Evolutionary conservation across 106 monocot species (phyloP).

Genomic region (Acorus calamus): DNA sequence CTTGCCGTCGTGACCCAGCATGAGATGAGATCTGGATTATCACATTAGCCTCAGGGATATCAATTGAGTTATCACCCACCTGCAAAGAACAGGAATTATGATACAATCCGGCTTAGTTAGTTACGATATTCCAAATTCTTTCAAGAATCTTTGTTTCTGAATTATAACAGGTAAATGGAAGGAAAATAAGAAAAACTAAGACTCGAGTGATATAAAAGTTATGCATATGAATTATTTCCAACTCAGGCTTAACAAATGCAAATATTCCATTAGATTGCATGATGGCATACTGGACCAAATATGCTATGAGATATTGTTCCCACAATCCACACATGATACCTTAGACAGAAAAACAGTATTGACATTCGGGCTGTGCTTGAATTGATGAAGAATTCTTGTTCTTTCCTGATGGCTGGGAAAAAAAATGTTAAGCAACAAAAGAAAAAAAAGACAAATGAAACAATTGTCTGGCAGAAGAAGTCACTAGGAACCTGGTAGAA

Average conservation of each 20-base stretch:
- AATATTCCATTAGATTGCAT: too few species aligned
- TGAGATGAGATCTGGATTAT: slow-evolving; percentile 99
- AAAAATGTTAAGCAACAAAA: slow-evolving; percentile 4
- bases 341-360: slow-evolving; percentile 95
- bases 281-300: too few species aligned
- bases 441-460: background rate
- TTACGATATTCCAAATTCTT: too few species aligned
- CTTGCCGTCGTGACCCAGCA: slow-evolving; percentile 98
- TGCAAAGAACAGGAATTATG: slow-evolving; percentile 12
- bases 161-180: too few species aligned
- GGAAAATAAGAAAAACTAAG: too few species aligned
- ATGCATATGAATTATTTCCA: too few species aligned
- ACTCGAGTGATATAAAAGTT: too few species aligned
- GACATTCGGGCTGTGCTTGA: slow-evolving; percentile 80
- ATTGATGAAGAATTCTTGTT: slow-evolving; percentile 86
- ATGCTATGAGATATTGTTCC: too few species aligned
- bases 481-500: slow-evolving; percentile 63
- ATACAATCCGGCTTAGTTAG: too few species aligned
- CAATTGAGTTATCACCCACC: slow-evolving; percentile 99
- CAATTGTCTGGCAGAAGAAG: background rate
- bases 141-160: too few species aligned
- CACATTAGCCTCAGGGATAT: slow-evolving; percentile 99
- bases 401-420: slow-evolving; percentile 75
- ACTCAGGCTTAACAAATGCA: too few species aligned
- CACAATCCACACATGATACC: slow-evolving; percentile 25